Conservation (phyloP, 1,139 yeast species). For the Suhomyces bokatorum region DNA sequence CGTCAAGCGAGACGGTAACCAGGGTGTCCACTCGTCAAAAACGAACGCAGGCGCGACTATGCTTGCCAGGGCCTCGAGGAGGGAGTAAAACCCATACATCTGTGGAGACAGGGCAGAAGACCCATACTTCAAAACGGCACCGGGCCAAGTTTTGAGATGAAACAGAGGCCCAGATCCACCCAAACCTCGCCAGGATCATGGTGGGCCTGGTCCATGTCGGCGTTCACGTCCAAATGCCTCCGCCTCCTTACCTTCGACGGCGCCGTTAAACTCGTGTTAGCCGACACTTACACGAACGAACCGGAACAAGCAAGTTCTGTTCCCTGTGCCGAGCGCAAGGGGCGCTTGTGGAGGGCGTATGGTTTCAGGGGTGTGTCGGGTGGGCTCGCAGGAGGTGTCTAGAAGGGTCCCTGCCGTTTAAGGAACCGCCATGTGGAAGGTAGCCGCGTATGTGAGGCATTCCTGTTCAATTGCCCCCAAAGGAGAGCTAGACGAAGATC, state of each 20-base stretch:
- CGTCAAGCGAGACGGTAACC: slow-evolving; percentile 6
- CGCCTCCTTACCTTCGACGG: too few species aligned
- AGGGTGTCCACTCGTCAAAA: slow-evolving; percentile 3
- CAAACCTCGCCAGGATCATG: too few species aligned
- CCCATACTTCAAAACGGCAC: too few species aligned
- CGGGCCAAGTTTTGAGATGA: too few species aligned
- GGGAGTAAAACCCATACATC: neutral
- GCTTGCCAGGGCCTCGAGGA: neutral
- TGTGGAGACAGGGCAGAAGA: neutral
- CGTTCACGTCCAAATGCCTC: too few species aligned
- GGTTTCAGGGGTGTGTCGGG: slow-evolving; percentile 1
- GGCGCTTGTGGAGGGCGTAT: neutral
- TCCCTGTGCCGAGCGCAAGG: neutral
- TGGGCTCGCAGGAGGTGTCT: neutral
- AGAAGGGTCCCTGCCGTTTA: slow-evolving; percentile 2
- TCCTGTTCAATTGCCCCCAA: neutral
- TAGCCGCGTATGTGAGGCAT: slow-evolving; percentile 3
- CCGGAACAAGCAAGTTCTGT: too few species aligned
- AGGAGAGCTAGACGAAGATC: slow-evolving; percentile 6
- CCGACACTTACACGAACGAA: too few species aligned
- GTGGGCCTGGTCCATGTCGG: too few species aligned
- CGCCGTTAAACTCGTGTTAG: too few species aligned
- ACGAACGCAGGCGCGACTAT: neutral
- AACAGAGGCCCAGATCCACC: too few species aligned
- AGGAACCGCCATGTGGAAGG: neutral